phyloP scores from a whole-genome alignment of 345 rosid species.

The Moringa oleifera region DNA sequence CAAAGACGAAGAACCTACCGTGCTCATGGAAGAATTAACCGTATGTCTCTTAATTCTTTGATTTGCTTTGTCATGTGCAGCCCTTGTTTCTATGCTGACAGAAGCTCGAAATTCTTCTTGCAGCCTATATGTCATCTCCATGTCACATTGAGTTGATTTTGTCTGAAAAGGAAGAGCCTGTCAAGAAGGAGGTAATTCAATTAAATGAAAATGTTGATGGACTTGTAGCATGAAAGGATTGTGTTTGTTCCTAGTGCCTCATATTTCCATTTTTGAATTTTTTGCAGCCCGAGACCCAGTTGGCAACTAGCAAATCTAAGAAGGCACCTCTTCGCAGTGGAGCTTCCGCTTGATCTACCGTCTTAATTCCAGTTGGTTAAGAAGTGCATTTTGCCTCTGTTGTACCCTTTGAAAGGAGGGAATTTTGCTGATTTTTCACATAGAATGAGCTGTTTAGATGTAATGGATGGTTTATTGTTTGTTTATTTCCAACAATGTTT shows the following conservation, averaged over 20 bases:
- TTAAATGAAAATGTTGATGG: background rate
- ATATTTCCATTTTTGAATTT: background rate
- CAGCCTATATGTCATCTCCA: conserved; percentile 97
- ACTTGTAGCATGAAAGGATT: background rate
- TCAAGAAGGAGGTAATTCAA: conserved; percentile 75
- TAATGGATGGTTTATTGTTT: conserved; percentile 2
- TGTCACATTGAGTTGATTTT: conserved; percentile 88
- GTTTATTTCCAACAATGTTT: background rate
- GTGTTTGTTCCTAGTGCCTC: background rate
- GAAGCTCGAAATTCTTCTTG: background rate
- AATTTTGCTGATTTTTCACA: conserved; percentile 14
- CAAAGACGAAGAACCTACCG: conserved; percentile 97
- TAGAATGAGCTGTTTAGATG: conserved; percentile 25
- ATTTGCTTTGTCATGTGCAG: background rate
- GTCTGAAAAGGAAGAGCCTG: conserved; percentile 94
- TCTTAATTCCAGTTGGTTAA: background rate
- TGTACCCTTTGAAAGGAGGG: conserved; percentile 5
- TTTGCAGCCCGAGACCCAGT: conserved; percentile 79
- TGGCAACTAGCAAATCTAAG: conserved; percentile 74
- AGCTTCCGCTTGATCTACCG: conserved; percentile 25
- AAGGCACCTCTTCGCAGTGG: conserved; percentile 37
- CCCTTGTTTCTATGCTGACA: background rate
- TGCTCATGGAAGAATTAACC: conserved; percentile 97
- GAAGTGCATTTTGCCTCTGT: background rate
- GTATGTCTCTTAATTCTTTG: conserved; percentile 28